Base-by-base conservation (phyloP, 2,329 filamentous ascomycete genomes). In the Ophiosphaerella narmari region DNA sequence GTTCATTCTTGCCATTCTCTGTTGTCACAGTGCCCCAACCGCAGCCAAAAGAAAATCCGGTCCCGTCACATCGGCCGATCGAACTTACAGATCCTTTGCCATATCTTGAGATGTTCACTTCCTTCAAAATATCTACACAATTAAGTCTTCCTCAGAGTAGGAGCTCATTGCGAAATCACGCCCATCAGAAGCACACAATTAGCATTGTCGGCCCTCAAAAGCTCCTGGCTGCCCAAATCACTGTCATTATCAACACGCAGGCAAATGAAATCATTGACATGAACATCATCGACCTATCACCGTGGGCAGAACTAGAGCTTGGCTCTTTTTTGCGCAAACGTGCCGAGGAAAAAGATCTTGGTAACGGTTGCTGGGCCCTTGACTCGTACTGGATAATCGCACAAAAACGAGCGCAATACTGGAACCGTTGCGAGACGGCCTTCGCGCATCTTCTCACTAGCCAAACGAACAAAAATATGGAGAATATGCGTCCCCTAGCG, bases 81-180 rank as follows among this genome's bases (percentile, higher is more conserved):
- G 79, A 82, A 1, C 78, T 87, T 1, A 76, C 80, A 0, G 83
- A 91, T 52, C 83, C 88, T 42, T 73, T 88, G 2, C 84, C 87
- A 0, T 91, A 87, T 57, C 78, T 92, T 0, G 82, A 87, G 39
- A 78, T 87, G 7, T 91, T 94, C 61, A 88, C 84, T 0, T 84
- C 87, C 0, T 79, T 94, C 12, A 77, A 77, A 0, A 85, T 89
- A 49, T 78, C 78, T 0, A 86, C 85, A 0, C 78, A 74, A 0
- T 75, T 85, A 12, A 62, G 52, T 14, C 48, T 73, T 1, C 60
- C 68, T 16, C 50, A 50, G 14, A 40, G 48, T 5, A 56, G 56
- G n/a, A 29, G 54, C 7, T 38, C 57, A 3, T 47, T 54, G 2
- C 59, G 61, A 3, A 54, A 48, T 1, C 50, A 54, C 3, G 49